Conservation (phyloP, 2,329 filamentous ascomycete genomes). For the Aspergillus pseudoglaucus region DNA sequence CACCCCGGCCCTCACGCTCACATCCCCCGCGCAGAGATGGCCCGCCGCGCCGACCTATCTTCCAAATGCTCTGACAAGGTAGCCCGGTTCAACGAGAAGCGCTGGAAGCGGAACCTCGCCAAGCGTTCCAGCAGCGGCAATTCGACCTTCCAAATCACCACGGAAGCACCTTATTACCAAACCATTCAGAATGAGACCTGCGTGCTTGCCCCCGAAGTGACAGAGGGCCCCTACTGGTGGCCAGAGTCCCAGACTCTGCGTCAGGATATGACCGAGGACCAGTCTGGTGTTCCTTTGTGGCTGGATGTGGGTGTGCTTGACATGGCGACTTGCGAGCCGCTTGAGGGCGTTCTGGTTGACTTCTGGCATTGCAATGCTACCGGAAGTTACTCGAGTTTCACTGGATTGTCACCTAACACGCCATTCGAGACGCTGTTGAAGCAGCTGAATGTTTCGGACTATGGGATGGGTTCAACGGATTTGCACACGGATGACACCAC, state of each 20-base stretch:
- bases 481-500: slow-evolving; percentile 26
- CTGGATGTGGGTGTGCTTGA: slow-evolving; percentile 40
- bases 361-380: slow-evolving; percentile 42
- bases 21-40: neutral
- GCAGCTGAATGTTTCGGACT: slow-evolving; percentile 23
- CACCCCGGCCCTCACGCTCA: neutral
- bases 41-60: neutral
- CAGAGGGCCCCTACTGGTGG: slow-evolving; percentile 32
- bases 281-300: slow-evolving; percentile 33
- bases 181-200: slow-evolving; percentile 22
- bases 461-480: slow-evolving; percentile 9
- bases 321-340: slow-evolving; percentile 35
- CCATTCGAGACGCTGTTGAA: slow-evolving; percentile 21
- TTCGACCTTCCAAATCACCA: neutral
- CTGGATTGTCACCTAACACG: slow-evolving; percentile 22
- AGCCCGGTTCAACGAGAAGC: neutral
- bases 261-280: slow-evolving; percentile 32
- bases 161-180: slow-evolving; percentile 13
- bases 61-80: neutral
- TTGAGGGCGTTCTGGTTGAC: slow-evolving; percentile 31
- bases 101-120: neutral
- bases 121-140: neutral
- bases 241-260: slow-evolving; percentile 33
- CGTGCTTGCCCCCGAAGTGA: slow-evolving; percentile 33
- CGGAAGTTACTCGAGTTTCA: slow-evolving; percentile 31